Conservation (phyloP, 345 rosid species). For the Salix koriyanagi region DNA sequence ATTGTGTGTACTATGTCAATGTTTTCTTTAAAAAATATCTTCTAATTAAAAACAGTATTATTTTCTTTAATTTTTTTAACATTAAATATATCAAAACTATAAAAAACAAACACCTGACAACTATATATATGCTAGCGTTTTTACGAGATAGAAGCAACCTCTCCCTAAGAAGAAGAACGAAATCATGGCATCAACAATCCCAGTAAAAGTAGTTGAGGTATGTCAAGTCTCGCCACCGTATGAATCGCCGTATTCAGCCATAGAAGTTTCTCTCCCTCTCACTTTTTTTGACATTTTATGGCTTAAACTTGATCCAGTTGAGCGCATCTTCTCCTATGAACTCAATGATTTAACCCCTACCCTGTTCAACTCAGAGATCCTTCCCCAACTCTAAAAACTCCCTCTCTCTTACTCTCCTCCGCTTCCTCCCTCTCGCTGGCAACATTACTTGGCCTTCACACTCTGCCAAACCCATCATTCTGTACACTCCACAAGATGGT, state of each 20-base stretch:
- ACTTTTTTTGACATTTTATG: constrained; percentile 16
- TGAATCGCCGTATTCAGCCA: background rate
- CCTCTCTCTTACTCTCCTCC: constrained; percentile 7
- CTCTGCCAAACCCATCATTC: background rate
- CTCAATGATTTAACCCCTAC: background rate
- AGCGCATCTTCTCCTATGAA: constrained; percentile 12
- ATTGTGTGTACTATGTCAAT: no score
- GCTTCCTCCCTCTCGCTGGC: constrained; percentile 16
- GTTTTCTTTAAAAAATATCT: no score
- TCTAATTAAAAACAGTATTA: no score
- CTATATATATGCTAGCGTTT: no score
- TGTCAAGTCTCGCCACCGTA: background rate
- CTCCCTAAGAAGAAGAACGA: no score
- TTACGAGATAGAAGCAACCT: no score
- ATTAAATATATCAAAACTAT: no score
- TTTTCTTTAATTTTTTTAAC: no score
- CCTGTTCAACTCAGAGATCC: constrained; percentile 2
- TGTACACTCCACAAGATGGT: constrained; percentile 6
- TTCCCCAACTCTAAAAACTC: constrained; percentile 12
- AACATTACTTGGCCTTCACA: constrained; percentile 10
- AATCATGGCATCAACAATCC: background rate
- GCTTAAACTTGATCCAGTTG: constrained; percentile 8
- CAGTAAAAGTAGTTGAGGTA: background rate
- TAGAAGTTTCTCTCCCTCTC: constrained; percentile 11
- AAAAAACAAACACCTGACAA: no score